A percentile compares a stretch with the other conserved stretches of the same genome.
Conservation (phyloP, 2,329 filamentous ascomycete genomes). For the Exophiala mesophila region DNA sequence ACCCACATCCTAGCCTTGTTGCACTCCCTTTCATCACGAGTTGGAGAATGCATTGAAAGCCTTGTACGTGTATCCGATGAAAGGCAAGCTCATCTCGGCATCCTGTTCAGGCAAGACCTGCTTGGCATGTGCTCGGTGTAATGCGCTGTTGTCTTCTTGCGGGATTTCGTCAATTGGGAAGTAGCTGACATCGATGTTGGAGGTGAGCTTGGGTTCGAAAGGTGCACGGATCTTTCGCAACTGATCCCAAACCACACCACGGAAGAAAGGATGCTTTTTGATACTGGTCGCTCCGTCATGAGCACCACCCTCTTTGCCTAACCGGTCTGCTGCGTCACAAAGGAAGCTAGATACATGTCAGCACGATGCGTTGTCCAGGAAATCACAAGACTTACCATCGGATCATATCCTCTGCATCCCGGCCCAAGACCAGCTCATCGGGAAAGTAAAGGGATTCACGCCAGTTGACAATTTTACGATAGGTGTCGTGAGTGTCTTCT, state of each 20-base stretch:
- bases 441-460: constrained; percentile 93
- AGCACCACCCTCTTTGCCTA: constrained; percentile 62
- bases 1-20: too few relatives aligned
- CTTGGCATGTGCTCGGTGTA: constrained; percentile 76
- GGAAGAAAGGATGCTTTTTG: constrained; percentile 93
- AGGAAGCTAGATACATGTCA: constrained; percentile 67
- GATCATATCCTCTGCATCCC: constrained; percentile 87
- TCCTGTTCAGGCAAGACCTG: constrained; percentile 71
- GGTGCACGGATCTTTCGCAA: constrained; percentile 89
- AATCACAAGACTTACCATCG: constrained; percentile 71
- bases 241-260: constrained; percentile 89
- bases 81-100: constrained; percentile 92
- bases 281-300: constrained; percentile 79
- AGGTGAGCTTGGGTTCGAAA: constrained; percentile 89
- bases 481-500: constrained; percentile 94
- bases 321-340: constrained; percentile 86
- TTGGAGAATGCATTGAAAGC: constrained; percentile 69
- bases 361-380: too few relatives aligned
- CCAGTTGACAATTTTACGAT: constrained; percentile 99
- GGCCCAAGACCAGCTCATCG: constrained; percentile 82
- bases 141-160: constrained; percentile 86
- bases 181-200: constrained; percentile 93
- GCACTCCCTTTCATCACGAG: constrained; percentile 15
- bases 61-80: constrained; percentile 97
- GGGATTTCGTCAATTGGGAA: constrained; percentile 99